Conservation (phyloP, 2,329 filamentous ascomycete genomes). For the Ceratocystis harringtonii region DNA sequence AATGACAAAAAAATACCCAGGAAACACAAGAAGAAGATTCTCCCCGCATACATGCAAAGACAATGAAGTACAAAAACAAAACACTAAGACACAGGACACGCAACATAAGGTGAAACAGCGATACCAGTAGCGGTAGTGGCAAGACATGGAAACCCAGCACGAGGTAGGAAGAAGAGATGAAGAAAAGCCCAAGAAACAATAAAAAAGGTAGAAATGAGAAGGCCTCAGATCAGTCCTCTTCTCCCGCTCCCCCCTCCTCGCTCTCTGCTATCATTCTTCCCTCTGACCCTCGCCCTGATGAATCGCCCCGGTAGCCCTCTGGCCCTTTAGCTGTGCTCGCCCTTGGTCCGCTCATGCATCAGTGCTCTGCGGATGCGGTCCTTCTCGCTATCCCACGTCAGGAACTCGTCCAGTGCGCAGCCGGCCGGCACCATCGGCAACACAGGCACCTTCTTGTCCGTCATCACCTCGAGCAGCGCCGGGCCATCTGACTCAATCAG, state of each 20-base stretch:
- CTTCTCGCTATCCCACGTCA: slow-evolving; percentile 67
- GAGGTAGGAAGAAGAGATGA: neutral
- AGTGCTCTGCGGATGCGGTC: slow-evolving; percentile 51
- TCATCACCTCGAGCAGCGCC: slow-evolving; percentile 79
- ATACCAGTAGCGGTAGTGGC: neutral
- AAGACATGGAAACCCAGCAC: neutral
- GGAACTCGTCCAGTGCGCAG: slow-evolving; percentile 77
- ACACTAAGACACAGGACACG: neutral
- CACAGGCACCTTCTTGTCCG: slow-evolving; percentile 86
- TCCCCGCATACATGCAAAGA: neutral
- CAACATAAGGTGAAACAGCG: neutral
- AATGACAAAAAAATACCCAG: neutral
- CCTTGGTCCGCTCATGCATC: slow-evolving; percentile 48
- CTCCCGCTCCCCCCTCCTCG: neutral
- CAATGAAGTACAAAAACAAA: neutral
- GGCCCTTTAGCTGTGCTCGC: slow-evolving; percentile 29
- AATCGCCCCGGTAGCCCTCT: neutral
- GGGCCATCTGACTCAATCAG: slow-evolving; percentile 64
- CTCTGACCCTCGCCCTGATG: neutral
- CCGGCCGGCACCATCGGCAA: slow-evolving; percentile 92
- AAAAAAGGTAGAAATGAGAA: neutral
- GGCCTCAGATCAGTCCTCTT: neutral
- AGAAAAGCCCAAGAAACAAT: neutral
- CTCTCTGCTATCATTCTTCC: neutral
- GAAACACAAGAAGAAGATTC: neutral